Evolutionary conservation across 139 green algal species (phyloP).

Genomic region (Tetradesmus obliquus): DNA sequence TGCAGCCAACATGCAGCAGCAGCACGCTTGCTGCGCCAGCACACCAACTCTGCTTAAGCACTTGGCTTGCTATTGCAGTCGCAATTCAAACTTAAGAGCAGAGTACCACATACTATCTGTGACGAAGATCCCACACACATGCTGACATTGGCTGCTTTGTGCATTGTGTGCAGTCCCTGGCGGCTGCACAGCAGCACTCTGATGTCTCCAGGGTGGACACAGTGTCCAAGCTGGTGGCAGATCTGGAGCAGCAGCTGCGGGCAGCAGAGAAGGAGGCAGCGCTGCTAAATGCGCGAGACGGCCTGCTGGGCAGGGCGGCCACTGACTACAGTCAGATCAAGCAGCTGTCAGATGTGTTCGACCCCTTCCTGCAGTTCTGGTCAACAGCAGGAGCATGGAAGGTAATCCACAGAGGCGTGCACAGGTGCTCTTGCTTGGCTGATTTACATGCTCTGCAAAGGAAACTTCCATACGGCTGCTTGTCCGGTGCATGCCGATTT

Average conservation of each 20-base stretch:
- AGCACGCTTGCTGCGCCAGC: neutral
- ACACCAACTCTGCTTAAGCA: neutral
- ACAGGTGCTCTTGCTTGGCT: too few species aligned
- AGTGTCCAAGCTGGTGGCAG: constrained; percentile 56
- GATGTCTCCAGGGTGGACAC: constrained; percentile 70
- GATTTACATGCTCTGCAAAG: too few species aligned
- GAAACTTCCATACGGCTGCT: neutral
- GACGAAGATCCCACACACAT: too few species aligned
- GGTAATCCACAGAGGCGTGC: constrained; percentile 22
- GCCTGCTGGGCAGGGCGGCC: constrained; percentile 64
- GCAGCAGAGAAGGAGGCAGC: constrained; percentile 63
- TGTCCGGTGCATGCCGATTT: neutral
- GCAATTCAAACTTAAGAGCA: neutral
- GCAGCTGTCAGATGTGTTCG: constrained; percentile 75
- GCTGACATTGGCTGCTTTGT: neutral
- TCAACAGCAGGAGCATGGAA: constrained; percentile 64
- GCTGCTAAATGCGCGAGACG: constrained; percentile 76
- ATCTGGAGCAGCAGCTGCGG: constrained; percentile 64
- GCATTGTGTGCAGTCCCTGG: constrained; percentile 12
- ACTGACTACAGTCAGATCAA: constrained; percentile 78
- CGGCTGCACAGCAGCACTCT: constrained; percentile 51
- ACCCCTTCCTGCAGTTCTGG: constrained; percentile 87
- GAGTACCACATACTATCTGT: neutral
- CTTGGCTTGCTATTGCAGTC: neutral
- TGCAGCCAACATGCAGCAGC: neutral